phyloP scores from a whole-genome alignment of 176 grass and related monocot genomes.

The Oryza coarctata region DNA sequence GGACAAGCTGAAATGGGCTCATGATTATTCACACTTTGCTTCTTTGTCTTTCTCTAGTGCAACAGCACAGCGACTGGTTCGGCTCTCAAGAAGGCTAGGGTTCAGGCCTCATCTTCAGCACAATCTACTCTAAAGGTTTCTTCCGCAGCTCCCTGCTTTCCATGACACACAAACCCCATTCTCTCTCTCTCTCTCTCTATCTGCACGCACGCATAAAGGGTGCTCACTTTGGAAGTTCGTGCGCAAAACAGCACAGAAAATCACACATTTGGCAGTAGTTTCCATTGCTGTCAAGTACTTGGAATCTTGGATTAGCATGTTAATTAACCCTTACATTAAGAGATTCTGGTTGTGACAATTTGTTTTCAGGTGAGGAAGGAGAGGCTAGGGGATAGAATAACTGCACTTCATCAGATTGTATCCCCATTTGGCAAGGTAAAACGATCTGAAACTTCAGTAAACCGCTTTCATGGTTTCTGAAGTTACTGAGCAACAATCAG shows the following conservation, averaged over 20 bases:
- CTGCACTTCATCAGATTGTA: conserved; percentile 86
- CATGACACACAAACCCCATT: conserved; percentile 15
- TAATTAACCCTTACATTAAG: not conserved
- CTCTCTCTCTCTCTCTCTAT: conserved; percentile 7
- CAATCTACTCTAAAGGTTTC: conserved; percentile 99
- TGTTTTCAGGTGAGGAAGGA: conserved; percentile 89
- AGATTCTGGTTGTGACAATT: not conserved
- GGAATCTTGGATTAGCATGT: not conserved
- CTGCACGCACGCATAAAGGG: not conserved
- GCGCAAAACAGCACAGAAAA: conserved; percentile 14
- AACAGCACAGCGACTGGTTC: conserved; percentile 95
- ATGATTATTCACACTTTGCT: conserved; percentile 59
- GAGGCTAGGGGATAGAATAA: conserved; percentile 88
- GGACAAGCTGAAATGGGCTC: conserved; percentile 36
- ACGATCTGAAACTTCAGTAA: not conserved
- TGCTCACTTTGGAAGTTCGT: conserved; percentile 21
- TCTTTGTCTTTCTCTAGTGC: conserved; percentile 75
- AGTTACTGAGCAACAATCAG: not conserved
- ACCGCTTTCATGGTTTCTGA: not conserved
- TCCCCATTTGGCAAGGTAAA: conserved; percentile 94
- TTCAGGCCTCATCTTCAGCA: conserved; percentile 87
- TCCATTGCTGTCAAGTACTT: not conserved
- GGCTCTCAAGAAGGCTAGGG: conserved; percentile 91
- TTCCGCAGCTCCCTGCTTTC: conserved; percentile 51
- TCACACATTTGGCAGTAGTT: not conserved